Evolutionary conservation across 305 asterid genomes (phyloP).

Genomic region (Vinca major): DNA sequence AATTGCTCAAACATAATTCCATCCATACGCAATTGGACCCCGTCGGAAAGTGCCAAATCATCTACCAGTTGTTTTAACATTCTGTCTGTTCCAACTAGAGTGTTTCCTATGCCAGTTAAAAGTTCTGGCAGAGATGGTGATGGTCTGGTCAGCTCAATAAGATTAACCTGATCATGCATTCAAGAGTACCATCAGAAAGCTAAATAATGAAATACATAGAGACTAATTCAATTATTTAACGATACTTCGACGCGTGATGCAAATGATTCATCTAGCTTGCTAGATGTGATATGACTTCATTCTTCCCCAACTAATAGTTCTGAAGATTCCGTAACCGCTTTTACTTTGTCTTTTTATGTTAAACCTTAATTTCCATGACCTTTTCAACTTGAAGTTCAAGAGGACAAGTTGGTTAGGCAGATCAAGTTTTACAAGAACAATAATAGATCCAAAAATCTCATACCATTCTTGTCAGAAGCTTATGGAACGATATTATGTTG

Average conservation of each 20-base stretch:
- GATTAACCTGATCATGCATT: conserved; percentile 40
- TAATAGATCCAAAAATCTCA: not conserved
- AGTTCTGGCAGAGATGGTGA: conserved; percentile 43
- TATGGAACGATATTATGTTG: too few relatives aligned
- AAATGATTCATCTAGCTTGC: not conserved
- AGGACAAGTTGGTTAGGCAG: not conserved
- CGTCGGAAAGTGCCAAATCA: conserved; percentile 45
- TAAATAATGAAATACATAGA: not conserved
- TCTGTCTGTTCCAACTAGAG: conserved; percentile 54
- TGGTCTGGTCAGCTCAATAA: conserved; percentile 55
- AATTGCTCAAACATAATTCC: conserved; percentile 60
- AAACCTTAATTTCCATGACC: too few relatives aligned
- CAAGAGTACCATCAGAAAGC: conserved; percentile 11
- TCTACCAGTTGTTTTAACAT: conserved; percentile 45
- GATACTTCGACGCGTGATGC: not conserved
- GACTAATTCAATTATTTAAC: not conserved
- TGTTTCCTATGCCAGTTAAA: conserved; percentile 39
- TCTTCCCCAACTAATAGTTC: not conserved
- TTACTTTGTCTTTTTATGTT: not conserved
- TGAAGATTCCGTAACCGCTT: not conserved
- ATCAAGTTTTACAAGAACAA: not conserved
- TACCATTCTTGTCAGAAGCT: too few relatives aligned
- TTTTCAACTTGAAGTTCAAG: not conserved
- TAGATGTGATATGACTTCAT: not conserved
- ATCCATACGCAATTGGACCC: conserved; percentile 89